Conservation (phyloP, 192 early-diverging fungal genomes). For the Coemansia sp. region DNA sequence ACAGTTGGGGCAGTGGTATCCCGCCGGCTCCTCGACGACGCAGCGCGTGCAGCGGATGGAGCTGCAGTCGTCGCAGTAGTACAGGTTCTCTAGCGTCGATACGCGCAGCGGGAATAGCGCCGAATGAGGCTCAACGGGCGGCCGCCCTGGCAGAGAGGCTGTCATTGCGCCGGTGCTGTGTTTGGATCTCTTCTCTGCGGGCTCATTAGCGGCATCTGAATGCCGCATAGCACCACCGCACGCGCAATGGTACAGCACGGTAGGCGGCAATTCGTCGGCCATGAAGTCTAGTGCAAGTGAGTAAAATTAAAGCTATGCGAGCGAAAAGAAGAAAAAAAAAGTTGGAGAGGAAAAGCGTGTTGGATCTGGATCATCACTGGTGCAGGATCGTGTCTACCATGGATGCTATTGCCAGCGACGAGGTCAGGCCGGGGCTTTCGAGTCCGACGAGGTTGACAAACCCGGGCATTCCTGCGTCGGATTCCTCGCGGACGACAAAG, state of each 20-base stretch:
- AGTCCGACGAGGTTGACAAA: constrained; percentile 83
- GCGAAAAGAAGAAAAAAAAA: not conserved
- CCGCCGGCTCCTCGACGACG: constrained; percentile 81
- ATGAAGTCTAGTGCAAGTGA: constrained; percentile 1
- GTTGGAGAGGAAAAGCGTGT: not conserved
- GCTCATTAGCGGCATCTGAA: not conserved
- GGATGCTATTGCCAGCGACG: constrained; percentile 75
- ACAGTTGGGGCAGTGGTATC: constrained; percentile 96
- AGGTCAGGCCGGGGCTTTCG: constrained; percentile 86
- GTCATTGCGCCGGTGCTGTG: not conserved
- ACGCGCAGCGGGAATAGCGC: constrained; percentile 33
- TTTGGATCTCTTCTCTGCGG: constrained; percentile 4
- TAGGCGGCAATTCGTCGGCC: not conserved
- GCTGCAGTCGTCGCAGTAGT: constrained; percentile 91
- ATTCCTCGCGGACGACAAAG: constrained; percentile 73
- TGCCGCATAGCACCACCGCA: constrained; percentile 22
- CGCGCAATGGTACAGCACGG: constrained; percentile 47
- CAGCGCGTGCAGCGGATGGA: constrained; percentile 81
- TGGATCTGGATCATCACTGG: not conserved
- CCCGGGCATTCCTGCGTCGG: constrained; percentile 48
- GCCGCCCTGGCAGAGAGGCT: not conserved
- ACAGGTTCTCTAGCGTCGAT: constrained; percentile 68
- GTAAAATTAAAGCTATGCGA: not conserved
- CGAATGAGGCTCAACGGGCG: not conserved
- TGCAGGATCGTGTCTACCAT: constrained; percentile 29